Evolutionary conservation across 306 rosid species (phyloP).

Genomic region (Prunus salicina): DNA sequence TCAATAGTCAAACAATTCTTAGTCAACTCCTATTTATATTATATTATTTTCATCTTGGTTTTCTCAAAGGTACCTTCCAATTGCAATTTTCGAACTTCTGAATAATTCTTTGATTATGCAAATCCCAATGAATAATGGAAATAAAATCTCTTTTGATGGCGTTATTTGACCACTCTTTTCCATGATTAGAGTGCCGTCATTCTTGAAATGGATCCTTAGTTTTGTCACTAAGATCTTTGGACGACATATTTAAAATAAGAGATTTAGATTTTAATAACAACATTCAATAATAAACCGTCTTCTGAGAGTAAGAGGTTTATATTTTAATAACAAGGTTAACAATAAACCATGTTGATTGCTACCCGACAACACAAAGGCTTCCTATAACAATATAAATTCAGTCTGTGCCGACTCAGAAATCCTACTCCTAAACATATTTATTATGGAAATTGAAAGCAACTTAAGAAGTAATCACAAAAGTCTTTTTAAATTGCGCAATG

Average conservation of each 20-base stretch:
- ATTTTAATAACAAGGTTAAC: not conserved
- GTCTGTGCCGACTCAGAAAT: not conserved
- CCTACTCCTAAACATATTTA: not conserved
- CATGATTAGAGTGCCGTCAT: not conserved
- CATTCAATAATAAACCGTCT: not conserved
- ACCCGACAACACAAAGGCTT: not conserved
- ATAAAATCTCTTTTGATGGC: not conserved
- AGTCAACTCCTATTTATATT: not conserved
- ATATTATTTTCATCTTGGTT: not conserved
- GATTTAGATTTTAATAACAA: not conserved
- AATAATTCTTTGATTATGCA: not conserved
- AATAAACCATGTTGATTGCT: not conserved
- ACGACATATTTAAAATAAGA: not conserved
- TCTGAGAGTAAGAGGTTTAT: not conserved
- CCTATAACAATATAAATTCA: not conserved
- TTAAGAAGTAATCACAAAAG: no score
- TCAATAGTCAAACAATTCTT: not conserved
- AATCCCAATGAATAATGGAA: not conserved
- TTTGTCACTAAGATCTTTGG: not conserved
- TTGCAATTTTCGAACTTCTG: not conserved
- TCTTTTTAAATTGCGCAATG: no score
- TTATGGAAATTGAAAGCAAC: no score
- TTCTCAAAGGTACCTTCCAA: not conserved
- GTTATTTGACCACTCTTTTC: not conserved
- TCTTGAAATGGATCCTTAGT: not conserved